phyloP scores from a whole-genome alignment of 345 rosid genomes.

The Eucalyptus curtisii region DNA sequence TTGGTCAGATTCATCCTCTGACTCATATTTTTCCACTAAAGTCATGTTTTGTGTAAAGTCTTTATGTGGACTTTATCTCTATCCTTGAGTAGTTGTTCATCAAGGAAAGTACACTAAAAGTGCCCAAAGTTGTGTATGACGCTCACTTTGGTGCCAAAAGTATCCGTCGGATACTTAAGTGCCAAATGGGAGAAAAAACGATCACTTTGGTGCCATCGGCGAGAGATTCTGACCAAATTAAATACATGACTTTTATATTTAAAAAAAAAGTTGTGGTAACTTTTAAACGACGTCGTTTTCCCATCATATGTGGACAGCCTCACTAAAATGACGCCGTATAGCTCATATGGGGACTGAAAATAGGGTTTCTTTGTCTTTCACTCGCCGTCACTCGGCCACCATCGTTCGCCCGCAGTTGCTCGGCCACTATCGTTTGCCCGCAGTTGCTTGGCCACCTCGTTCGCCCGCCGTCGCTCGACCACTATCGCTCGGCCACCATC shows the following conservation, averaged over 20 bases:
- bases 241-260: too few species aligned
- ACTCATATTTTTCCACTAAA: background rate
- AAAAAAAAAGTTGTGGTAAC: too few species aligned
- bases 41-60: background rate
- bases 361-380: too few species aligned
- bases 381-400: rapidly evolving
- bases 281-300: too few species aligned
- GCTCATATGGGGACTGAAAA: too few species aligned
- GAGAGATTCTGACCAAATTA: rapidly evolving
- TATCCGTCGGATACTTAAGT: rapidly evolving
- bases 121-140: rapidly evolving
- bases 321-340: too few species aligned
- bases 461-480: rapidly evolving
- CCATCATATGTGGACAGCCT: rapidly evolving
- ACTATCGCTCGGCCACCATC: rapidly evolving
- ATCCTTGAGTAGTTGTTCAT: background rate
- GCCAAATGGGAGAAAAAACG: rapidly evolving
- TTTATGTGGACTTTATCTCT: background rate
- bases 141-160: rapidly evolving
- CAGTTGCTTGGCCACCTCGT: rapidly evolving
- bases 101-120: too few species aligned
- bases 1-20: background rate
- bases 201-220: rapidly evolving
- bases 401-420: rapidly evolving
- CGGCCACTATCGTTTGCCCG: rapidly evolving